These are phyloP conservation scores for Phytophthora sojae DNA, from an alignment of 352 stramenopile genomes.

Conservation along the genomic window DNA sequence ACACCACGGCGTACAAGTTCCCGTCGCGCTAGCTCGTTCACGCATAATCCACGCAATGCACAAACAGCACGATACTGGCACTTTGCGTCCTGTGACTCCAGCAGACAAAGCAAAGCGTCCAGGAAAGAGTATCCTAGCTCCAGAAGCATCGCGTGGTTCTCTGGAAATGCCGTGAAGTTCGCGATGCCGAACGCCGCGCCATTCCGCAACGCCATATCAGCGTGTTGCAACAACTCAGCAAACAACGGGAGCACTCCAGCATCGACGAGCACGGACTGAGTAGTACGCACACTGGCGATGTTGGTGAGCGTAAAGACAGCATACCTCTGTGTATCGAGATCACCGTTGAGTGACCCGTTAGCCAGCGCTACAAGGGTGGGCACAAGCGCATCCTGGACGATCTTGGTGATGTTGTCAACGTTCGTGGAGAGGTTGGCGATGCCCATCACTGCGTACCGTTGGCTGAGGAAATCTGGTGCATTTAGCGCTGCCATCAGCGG, in stretches of 20 bases:
- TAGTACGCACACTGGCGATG: conserved; percentile 85
- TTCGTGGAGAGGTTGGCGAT: conserved; percentile 96
- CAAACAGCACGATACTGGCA: conserved; percentile 92
- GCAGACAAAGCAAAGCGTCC: conserved; percentile 64
- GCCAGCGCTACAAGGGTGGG: conserved; percentile 89
- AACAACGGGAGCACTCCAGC: conserved; percentile 80
- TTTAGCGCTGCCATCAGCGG: conserved; percentile 91
- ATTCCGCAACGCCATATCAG: conserved; percentile 89
- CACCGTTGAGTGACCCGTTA: conserved; percentile 76
- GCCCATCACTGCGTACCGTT: conserved; percentile 95
- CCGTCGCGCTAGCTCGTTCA: conserved; percentile 85
- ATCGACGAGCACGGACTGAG: conserved; percentile 87
- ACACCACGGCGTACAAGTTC: conserved; percentile 91
- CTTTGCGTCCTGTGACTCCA: conserved; percentile 70
- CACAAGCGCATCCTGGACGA: conserved; percentile 91
- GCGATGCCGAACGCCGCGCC: conserved; percentile 92
- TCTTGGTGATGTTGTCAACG: conserved; percentile 89
- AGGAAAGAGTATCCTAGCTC: conserved; percentile 50
- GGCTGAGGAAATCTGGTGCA: conserved; percentile 92
- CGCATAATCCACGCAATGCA: conserved; percentile 93
- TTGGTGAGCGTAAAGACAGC: conserved; percentile 95
- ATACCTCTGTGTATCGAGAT: conserved; percentile 94
- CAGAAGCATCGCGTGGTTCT: conserved; percentile 92
- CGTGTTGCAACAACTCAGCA: conserved; percentile 70
- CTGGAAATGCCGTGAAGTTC: conserved; percentile 94